phyloP scores from a whole-genome alignment of 2,329 filamentous ascomycete genomes.

The Dryadomyces quercus-mongolicae region DNA sequence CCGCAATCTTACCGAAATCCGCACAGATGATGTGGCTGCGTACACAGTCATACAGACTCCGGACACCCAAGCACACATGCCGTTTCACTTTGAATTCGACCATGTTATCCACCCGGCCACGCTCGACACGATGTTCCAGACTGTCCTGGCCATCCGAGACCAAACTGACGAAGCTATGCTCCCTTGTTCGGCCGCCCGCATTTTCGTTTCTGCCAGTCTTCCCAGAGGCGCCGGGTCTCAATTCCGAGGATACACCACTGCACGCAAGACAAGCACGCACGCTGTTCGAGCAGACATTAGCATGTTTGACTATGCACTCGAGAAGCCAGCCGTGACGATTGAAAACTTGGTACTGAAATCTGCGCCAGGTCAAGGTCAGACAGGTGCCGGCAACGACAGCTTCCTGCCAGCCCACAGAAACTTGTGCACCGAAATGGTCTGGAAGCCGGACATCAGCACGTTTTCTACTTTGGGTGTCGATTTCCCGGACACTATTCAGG shows the following conservation, averaged over 20 bases:
- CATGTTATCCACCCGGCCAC: conserved; percentile 47
- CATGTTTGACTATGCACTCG: conserved; percentile 25
- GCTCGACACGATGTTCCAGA: conserved; percentile 44
- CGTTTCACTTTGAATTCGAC: conserved; percentile 36
- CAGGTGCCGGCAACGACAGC: conserved; percentile 15
- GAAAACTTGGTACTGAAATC: conserved; percentile 32
- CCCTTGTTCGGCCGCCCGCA: conserved; percentile 30
- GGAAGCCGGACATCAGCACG: conserved; percentile 27
- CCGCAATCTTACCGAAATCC: conserved; percentile 29
- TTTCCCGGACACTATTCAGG: conserved; percentile 10
- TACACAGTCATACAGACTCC: conserved; percentile 28
- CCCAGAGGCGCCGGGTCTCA: conserved; percentile 19
- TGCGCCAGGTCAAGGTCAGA: conserved; percentile 17
- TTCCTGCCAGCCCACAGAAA: conserved; percentile 37
- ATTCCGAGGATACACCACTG: conserved; percentile 30
- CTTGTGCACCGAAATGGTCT: conserved; percentile 35
- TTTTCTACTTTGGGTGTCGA: conserved; percentile 1
- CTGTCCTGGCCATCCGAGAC: conserved; percentile 31
- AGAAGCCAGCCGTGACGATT: conserved; percentile 26
- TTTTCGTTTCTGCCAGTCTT: conserved; percentile 31
- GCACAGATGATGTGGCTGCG: conserved; percentile 13
- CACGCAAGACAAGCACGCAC: conserved; percentile 20
- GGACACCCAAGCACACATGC: conserved; percentile 40
- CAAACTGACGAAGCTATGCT: conserved; percentile 30
- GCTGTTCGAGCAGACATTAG: conserved; percentile 29